phyloP scores from a whole-genome alignment of 305 asterid genomes.

The Fraxinus velutina region DNA sequence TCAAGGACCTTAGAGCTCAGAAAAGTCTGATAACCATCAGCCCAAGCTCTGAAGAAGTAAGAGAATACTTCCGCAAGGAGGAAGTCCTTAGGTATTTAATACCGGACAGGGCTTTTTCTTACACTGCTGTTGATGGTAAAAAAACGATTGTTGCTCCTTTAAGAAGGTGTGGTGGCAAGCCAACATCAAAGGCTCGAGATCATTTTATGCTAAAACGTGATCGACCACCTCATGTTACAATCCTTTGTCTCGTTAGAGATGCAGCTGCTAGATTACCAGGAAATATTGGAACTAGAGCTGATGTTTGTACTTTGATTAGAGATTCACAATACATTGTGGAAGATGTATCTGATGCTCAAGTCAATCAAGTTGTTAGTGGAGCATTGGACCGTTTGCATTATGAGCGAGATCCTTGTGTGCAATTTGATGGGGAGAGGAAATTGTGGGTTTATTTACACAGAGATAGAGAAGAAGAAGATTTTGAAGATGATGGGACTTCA shows the following conservation, averaged over 20 bases:
- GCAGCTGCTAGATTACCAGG: constrained; percentile 99
- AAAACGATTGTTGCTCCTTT: constrained; percentile 93
- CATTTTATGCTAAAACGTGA: constrained; percentile 95
- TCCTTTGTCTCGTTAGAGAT: constrained; percentile 95
- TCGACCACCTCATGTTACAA: constrained; percentile 95
- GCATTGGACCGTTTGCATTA: constrained; percentile 95
- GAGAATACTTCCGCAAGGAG: constrained; percentile 76
- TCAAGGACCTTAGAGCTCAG: constrained; percentile 95
- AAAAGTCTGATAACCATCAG: constrained; percentile 87
- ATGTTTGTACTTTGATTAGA: constrained; percentile 88
- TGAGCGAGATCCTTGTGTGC: constrained; percentile 97
- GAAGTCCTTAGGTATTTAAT: constrained; percentile 90
- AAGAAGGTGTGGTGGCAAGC: constrained; percentile 99
- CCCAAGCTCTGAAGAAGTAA: constrained; percentile 88
- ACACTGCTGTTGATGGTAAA: constrained; percentile 91
- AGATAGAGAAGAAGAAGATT: constrained; percentile 96
- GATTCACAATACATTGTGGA: constrained; percentile 93
- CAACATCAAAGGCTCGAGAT: constrained; percentile 96
- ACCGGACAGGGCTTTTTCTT: constrained; percentile 94
- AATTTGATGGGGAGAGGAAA: constrained; percentile 90
- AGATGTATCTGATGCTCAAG: constrained; percentile 88
- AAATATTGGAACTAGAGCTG: constrained; percentile 94
- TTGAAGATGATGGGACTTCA: constrained; percentile 98
- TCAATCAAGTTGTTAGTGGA: constrained; percentile 94
- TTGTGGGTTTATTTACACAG: constrained; percentile 90